Evolutionary conservation across 148 eudicot species (phyloP), one percentile per base, ranked within the genome.

Genomic region (Rhododendron ovatum): DNA sequence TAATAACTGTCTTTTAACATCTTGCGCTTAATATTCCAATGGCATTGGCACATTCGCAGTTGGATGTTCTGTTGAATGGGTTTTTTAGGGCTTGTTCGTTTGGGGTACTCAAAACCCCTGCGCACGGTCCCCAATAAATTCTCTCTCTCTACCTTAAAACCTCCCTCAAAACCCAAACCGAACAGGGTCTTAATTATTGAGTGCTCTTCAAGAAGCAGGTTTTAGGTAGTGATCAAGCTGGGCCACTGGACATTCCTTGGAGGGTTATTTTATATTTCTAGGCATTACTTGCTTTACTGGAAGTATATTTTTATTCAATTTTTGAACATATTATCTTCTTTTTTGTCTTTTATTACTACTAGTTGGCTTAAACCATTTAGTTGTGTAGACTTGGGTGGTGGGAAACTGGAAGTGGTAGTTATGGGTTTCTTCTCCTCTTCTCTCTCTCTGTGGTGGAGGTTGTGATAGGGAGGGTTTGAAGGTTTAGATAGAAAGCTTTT

Each of bases 1-100:
- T 55, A 67, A 80, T 73, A 81, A 69, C 82, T 2, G 35, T 28
- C 57, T 83, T 86, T 24, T n/a, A 39, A 84, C 20, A 81, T 81
- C 83, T 81, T 57, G 45, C 35, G 30, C 41, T 30, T 47, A 9
- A 33, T 84, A 73, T 71, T 83, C 47, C 65, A 33, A 51, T 73
- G 55, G 6, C 11, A 22, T n/a, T 74, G 67, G 78, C 59, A 26
- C 59, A 47, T 45, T 47, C 5, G 10, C 18, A 26, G 30, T 67
- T 47, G 73, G 41, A 45, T 67, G 69, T 45, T 69, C 37, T 17
- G 78, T 76, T 69, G 59, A 83, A 67, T 63, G 77, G 69, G 4
- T 83, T 47, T 37, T 51, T 47, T 41, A 41, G 43, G 43, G 43
- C 43, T 41, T 41, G 43, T 41, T 41, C 1, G 45, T 41, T 41